Evolutionary conservation across 257 asterid species (phyloP).

Genomic region (Solanum clarkiae): DNA sequence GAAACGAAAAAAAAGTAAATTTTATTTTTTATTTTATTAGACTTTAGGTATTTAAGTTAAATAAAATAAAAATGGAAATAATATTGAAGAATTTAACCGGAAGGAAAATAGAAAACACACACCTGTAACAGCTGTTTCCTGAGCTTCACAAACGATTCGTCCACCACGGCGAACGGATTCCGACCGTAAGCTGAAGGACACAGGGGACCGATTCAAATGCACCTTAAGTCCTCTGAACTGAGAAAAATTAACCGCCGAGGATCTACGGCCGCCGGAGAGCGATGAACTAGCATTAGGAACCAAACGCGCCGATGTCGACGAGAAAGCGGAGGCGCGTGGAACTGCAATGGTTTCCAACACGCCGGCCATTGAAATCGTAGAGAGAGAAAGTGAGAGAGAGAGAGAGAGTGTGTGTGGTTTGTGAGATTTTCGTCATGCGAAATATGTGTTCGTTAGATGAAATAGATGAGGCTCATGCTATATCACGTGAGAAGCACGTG

Average conservation of each 20-base stretch:
- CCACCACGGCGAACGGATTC: conserved; percentile 25
- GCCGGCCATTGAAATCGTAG: conserved; percentile 42
- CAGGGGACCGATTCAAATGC: conserved; percentile 29
- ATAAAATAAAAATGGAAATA: background rate
- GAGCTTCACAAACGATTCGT: conserved; percentile 77
- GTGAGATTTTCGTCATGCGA: background rate
- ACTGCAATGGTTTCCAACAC: conserved; percentile 52
- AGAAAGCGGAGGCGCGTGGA: conserved; percentile 56
- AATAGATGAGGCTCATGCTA: conserved; percentile 1
- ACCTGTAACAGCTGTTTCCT: conserved; percentile 64
- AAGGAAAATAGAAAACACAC: background rate
- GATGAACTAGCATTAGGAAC: conserved; percentile 26
- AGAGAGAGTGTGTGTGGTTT: conserved; percentile 7
- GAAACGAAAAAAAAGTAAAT: too few species aligned
- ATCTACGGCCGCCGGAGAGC: conserved; percentile 11
- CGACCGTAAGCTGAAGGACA: conserved; percentile 17
- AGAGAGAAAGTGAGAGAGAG: background rate
- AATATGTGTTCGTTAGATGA: background rate
- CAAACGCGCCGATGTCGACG: conserved; percentile 30
- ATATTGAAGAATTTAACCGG: background rate
- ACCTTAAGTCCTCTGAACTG: conserved; percentile 53
- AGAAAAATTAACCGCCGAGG: conserved; percentile 34
- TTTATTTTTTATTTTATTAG: too few species aligned
- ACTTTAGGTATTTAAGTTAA: too few species aligned
- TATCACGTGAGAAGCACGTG: background rate